Base-by-base conservation (phyloP, 2,329 filamentous ascomycete genomes). In the Nemania sp. region DNA sequence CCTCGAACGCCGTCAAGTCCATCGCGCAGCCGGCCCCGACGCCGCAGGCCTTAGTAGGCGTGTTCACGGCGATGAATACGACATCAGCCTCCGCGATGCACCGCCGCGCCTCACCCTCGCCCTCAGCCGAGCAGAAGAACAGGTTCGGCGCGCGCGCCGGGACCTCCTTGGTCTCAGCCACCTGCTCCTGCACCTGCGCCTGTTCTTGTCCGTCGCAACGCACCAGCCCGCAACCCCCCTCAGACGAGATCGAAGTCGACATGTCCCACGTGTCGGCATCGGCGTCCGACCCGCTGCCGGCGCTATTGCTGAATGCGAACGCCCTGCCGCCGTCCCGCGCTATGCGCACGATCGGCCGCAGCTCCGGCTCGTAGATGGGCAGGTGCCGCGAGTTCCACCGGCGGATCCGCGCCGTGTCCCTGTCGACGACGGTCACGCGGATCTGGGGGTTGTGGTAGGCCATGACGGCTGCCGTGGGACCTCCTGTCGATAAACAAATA, bases 11-110 rank as follows among this genome's bases (percentile, higher is more conserved):
- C 1, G 85, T 85, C 78, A 93, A 85, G 68, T 93, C 89, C 15
- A 89, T 89, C 0, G 90, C 90, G 65, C 81, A 83, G 11, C 89
- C 90, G 5, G 87, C 86, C 49, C 90, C 90, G 20, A 85, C 77
- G 56, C 90, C 90, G 49, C 82, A 83, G 37, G 79, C 83, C 77
- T 92, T 93, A 45, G 90, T 92, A 2, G 90, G 90, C 0, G 90
- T 93, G 73, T 92, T 91, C 67, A 94, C 90, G 13, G 88, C 85
- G 57, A 93, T 83, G 60, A 94, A 84, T 58, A 94, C 83, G 46
- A 93, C 76, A 70, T 93, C 89, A 12, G 90, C 90, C 64, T 87
- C 84, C 21, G 79, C 74, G 61, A 93, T 89, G 61, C 79, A 80
- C 63, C 76, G 78, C 18, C 81, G 81, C 10, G 90, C 81, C 54